Evolutionary conservation across 768 basidiomycete species (phyloP), one percentile per base, ranked within the genome.

Genomic region (Psilocybe sp.): DNA sequence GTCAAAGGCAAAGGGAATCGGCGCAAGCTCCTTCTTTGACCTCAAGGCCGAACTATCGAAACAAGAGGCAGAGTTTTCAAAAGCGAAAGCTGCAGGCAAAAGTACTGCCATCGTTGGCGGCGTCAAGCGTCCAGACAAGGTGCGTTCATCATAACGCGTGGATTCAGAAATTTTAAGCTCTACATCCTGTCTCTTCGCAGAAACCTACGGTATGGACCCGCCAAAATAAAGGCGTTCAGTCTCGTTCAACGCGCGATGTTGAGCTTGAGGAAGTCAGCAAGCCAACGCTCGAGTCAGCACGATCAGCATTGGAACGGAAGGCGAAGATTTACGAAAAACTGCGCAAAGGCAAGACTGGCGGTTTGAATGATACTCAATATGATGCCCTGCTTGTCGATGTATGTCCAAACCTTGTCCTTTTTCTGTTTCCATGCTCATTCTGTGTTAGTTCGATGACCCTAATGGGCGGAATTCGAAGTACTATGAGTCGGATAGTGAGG

Each of bases 301-400:
- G 82, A 12, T 83, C 83, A 2, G 77, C 77, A 1, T 68, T 93
- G 33, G 87, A 92, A 64, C 76, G 84, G 50, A 93, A 94, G 63
- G 82, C 88, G 3, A 80, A 81, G 65, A 79, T 89, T 42, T 93
- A 94, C 57, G 86, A 92, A 10, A 85, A 92, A 62, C 63, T 93
- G 34, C 69, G 75, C 61, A 85, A 81, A 58, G 92, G 92, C 11
- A 87, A 89, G 65, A 81, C 81, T 10, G 90, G 85, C 0, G 90
- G 91, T 3, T 61, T 94, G 60, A 85, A 61, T 39, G 89, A 92
- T 50, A 78, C 77, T 46, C 88, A 94, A 60, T 87, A 82, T 51
- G 84, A 84, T 47, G 69, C 75, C 1, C 66, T 92, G 14, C 67
- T 92, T 51, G 89, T 93, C 0, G 89, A 93, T 62, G 91, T 92